A percentile compares a stretch with the other conserved stretches of the same genome.
Evolutionary conservation across 208 protist genomes (phyloP).

Genomic region (Strigomonas culicis): DNA sequence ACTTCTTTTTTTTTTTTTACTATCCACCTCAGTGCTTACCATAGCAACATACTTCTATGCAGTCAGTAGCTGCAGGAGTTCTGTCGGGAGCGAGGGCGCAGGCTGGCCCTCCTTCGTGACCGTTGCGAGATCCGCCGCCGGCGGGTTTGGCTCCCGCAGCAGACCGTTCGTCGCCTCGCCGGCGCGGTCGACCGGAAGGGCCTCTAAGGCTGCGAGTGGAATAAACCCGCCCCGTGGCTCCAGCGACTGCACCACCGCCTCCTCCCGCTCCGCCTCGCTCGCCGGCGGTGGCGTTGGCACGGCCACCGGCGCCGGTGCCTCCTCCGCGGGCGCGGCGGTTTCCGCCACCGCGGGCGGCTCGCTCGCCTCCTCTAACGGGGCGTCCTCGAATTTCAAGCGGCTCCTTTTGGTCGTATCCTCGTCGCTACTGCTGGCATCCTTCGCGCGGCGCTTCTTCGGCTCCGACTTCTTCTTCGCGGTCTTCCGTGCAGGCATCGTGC

Average conservation of each 20-base stretch:
- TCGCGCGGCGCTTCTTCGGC: background rate
- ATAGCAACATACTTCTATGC: constrained; percentile 15
- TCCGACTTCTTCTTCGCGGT: constrained; percentile 3
- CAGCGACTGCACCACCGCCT: constrained; percentile 4
- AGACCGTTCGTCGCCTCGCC: constrained; percentile 64
- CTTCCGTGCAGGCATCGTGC: background rate
- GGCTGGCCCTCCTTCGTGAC: constrained; percentile 68
- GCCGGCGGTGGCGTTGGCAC: background rate
- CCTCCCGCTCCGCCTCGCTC: constrained; percentile 2
- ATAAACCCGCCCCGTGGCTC: constrained; percentile 46
- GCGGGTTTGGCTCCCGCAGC: constrained; percentile 72
- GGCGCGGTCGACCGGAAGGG: constrained; percentile 46
- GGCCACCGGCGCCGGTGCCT: background rate
- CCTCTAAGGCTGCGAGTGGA: constrained; percentile 55
- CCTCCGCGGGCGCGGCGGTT: background rate
- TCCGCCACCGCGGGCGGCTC: background rate
- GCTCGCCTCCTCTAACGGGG: constrained; percentile 24
- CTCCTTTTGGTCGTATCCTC: background rate
- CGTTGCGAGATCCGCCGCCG: constrained; percentile 34
- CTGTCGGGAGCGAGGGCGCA: constrained; percentile 62
- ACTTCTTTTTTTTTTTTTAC: background rate
- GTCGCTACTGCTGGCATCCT: background rate
- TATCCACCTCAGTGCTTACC: background rate
- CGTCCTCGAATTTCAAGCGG: constrained; percentile 33
- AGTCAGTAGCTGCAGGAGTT: constrained; percentile 75